Evolutionary conservation across 805 yeast genomes (phyloP).

Genomic region (Clavispora fructus): DNA sequence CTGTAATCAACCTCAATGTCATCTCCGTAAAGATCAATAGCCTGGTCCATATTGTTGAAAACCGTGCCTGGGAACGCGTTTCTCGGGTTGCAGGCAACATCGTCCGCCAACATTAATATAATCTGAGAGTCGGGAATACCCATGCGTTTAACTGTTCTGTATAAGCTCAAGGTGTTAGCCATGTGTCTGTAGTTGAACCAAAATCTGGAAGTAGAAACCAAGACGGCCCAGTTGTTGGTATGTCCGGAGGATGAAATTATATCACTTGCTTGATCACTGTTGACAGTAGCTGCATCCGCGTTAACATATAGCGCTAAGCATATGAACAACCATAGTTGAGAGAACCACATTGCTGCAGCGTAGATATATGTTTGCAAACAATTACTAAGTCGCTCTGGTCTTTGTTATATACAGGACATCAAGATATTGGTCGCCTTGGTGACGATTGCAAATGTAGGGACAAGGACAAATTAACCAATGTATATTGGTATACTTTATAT

Average conservation of each 20-base stretch:
- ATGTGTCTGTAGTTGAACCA: slow-evolving; percentile 98
- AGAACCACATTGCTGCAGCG: background rate
- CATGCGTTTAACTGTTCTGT: slow-evolving; percentile 89
- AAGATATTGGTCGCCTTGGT: background rate
- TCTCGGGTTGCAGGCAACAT: slow-evolving; percentile 93
- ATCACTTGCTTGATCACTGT: slow-evolving; percentile 18
- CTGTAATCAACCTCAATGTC: slow-evolving; percentile 93
- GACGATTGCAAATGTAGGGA: too few relatives aligned
- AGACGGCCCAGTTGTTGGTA: slow-evolving; percentile 74
- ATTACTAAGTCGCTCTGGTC: background rate
- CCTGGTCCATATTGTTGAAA: slow-evolving; percentile 89
- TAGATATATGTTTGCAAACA: background rate
- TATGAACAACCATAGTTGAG: background rate
- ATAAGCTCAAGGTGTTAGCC: slow-evolving; percentile 93
- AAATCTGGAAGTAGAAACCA: slow-evolving; percentile 92
- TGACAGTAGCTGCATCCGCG: slow-evolving; percentile 9
- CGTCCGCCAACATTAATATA: slow-evolving; percentile 93
- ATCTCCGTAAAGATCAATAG: slow-evolving; percentile 88
- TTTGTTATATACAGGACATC: background rate
- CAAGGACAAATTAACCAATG: too few relatives aligned
- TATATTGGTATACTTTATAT: too few relatives aligned
- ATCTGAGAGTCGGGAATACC: slow-evolving; percentile 99
- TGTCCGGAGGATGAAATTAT: slow-evolving; percentile 42
- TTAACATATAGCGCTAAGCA: background rate
- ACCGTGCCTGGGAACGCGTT: slow-evolving; percentile 95